phyloP scores from a whole-genome alignment of 768 basidiomycete genomes.

The Boletus tylopilopsis region DNA sequence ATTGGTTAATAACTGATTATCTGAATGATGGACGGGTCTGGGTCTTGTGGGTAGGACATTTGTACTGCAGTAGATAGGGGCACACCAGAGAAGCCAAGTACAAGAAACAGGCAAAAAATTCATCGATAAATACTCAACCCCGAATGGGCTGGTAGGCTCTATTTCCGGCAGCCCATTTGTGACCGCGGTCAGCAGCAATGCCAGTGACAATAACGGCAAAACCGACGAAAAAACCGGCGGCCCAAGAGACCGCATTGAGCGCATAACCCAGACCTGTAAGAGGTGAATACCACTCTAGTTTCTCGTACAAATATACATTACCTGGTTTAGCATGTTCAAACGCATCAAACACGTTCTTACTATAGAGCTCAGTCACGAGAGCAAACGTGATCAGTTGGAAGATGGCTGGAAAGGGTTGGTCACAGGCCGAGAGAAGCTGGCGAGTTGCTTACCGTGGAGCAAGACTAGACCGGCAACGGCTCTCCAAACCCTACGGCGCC shows the following conservation, averaged over 20 bases:
- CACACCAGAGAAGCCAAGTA: neutral
- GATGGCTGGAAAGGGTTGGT: constrained; percentile 36
- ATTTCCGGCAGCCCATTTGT: constrained; percentile 76
- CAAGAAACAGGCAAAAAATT: neutral
- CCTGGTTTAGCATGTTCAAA: constrained; percentile 62
- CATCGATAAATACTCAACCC: constrained; percentile 11
- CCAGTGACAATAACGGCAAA: constrained; percentile 60
- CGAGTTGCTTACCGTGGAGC: constrained; percentile 46
- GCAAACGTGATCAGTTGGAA: constrained; percentile 61
- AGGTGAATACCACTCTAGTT: constrained; percentile 1
- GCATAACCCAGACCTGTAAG: constrained; percentile 57
- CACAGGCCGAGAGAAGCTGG: neutral
- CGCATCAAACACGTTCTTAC: constrained; percentile 39
- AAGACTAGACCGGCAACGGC: constrained; percentile 63
- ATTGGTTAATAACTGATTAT: neutral
- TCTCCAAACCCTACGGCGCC: constrained; percentile 74
- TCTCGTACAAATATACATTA: constrained; percentile 29
- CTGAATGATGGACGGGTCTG: no score
- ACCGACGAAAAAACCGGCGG: constrained; percentile 48
- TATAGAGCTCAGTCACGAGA: constrained; percentile 61
- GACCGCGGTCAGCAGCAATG: constrained; percentile 42
- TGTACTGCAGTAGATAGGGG: neutral
- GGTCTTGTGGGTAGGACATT: no score
- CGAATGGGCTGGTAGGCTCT: constrained; percentile 50
- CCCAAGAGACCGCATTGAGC: constrained; percentile 60